Percentiles rank a stretch among this genome's conserved stretches.
These are phyloP conservation scores for Lyophyllum shimeji DNA, from an alignment of 768 basidiomycete species.

Conservation along the genomic window DNA sequence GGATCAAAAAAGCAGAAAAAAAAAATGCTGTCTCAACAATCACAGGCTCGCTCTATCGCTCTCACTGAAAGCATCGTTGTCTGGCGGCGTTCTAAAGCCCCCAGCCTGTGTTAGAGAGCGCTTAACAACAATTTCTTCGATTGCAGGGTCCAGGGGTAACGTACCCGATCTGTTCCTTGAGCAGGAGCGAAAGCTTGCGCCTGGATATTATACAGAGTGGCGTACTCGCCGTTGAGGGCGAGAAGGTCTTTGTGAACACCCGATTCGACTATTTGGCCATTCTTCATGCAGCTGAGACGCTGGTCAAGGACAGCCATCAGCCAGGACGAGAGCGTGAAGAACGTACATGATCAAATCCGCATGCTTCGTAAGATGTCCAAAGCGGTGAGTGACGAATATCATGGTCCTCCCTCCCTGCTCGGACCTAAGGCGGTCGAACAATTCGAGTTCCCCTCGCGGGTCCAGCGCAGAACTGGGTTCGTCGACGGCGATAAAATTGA, in stretches of 20 bases:
- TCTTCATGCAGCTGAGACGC: constrained; percentile 32
- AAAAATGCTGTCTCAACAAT: too few relatives aligned
- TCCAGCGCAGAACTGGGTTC: constrained; percentile 52
- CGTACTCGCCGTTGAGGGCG: constrained; percentile 29
- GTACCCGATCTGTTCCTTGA: too few relatives aligned
- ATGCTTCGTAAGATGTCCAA: constrained; percentile 34
- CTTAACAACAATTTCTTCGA: too few relatives aligned
- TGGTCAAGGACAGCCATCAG: not conserved
- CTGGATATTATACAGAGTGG: constrained; percentile 31
- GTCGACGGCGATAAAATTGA: constrained; percentile 41
- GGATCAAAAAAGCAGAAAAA: too few relatives aligned
- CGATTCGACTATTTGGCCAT: constrained; percentile 28
- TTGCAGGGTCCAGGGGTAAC: too few relatives aligned
- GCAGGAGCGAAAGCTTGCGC: constrained; percentile 27
- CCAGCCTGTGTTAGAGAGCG: too few relatives aligned
- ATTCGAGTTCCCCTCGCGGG: constrained; percentile 38
- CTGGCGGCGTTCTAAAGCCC: too few relatives aligned
- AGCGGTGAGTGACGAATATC: constrained; percentile 38
- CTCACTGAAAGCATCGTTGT: too few relatives aligned
- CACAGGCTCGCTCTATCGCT: too few relatives aligned
- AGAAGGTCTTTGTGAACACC: constrained; percentile 34
- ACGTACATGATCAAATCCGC: constrained; percentile 37
- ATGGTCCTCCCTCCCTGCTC: constrained; percentile 35
- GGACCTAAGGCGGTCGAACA: constrained; percentile 33
- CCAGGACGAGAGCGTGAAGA: not conserved